Conservation (phyloP, 768 basidiomycete genomes). For the Boletellus ananiceps region DNA sequence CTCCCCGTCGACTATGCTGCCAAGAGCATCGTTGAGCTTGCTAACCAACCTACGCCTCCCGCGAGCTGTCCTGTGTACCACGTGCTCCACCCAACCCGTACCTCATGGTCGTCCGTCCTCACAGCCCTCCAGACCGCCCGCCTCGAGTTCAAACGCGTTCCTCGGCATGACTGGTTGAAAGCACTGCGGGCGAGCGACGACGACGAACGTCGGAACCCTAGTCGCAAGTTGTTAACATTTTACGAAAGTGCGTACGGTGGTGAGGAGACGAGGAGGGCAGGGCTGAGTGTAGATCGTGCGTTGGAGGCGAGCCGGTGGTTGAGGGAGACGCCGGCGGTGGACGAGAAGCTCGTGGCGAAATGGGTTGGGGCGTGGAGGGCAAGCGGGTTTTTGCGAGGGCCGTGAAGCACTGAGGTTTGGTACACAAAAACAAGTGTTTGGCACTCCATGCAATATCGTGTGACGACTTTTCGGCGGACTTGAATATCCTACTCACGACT, state of each 20-base stretch:
- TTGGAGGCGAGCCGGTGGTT: slow-evolving; percentile 15
- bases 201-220: slow-evolving; percentile 22
- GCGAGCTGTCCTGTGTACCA: slow-evolving; percentile 21
- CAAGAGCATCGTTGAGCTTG: slow-evolving; percentile 43
- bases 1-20: slow-evolving; percentile 52
- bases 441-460: too few species aligned
- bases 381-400: slow-evolving; percentile 31
- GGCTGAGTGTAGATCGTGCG: slow-evolving; percentile 8
- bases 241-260: slow-evolving; percentile 26
- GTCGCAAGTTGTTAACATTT: slow-evolving; percentile 21
- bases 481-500: neutral
- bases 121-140: slow-evolving; percentile 34
- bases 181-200: slow-evolving; percentile 20
- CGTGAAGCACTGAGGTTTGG: too few species aligned
- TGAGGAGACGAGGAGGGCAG: slow-evolving; percentile 1
- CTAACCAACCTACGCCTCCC: slow-evolving; percentile 12
- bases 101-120: slow-evolving; percentile 39
- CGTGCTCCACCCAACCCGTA: slow-evolving; percentile 12
- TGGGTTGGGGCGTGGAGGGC: slow-evolving; percentile 42
- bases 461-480: neutral
- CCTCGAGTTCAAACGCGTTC: slow-evolving; percentile 24
- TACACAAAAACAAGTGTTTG: too few species aligned
- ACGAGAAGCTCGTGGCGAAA: slow-evolving; percentile 33
- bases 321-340: slow-evolving; percentile 11
- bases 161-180: slow-evolving; percentile 22